These are phyloP conservation scores for Talaromyces sp. DNA, from an alignment of 2,329 filamentous ascomycete genomes.

Conservation along the genomic window DNA sequence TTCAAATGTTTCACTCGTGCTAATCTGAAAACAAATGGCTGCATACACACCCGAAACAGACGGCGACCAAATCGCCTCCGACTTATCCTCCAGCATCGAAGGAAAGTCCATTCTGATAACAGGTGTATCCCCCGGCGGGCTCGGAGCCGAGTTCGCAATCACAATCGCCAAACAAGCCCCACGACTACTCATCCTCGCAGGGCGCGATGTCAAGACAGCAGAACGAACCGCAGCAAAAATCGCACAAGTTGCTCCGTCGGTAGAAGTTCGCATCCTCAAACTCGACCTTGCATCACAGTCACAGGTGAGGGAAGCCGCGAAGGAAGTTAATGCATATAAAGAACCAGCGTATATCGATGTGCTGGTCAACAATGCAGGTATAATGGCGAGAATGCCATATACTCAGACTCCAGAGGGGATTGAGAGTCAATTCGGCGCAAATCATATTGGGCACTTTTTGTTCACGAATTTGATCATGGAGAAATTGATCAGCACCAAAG, in stretches of 20 bases:
- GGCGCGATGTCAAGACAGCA: constrained; percentile 32
- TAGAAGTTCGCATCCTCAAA: constrained; percentile 23
- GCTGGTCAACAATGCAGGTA: constrained; percentile 42
- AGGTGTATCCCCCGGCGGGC: constrained; percentile 34
- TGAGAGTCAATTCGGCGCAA: constrained; percentile 37
- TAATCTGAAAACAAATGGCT: not conserved
- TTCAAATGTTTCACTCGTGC: no score
- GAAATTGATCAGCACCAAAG: constrained; percentile 24
- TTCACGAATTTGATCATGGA: constrained; percentile 37
- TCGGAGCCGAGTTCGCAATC: constrained; percentile 34
- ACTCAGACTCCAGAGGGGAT: constrained; percentile 30
- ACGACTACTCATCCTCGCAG: constrained; percentile 36
- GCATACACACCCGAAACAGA: constrained; percentile 13
- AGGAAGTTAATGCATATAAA: constrained; percentile 24
- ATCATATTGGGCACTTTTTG: constrained; percentile 38
- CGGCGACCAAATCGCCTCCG: constrained; percentile 19
- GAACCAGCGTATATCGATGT: constrained; percentile 34
- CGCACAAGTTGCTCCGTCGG: constrained; percentile 15
- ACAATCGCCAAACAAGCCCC: constrained; percentile 33
- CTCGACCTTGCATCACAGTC: constrained; percentile 32
- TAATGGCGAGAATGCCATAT: constrained; percentile 31
- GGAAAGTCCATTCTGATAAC: constrained; percentile 38
- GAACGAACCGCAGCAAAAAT: constrained; percentile 26
- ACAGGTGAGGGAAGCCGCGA: constrained; percentile 30
- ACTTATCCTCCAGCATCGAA: constrained; percentile 20